These are phyloP conservation scores for Backusella luteola DNA, from an alignment of 192 early-diverging fungal genomes.

Conservation along the genomic window DNA sequence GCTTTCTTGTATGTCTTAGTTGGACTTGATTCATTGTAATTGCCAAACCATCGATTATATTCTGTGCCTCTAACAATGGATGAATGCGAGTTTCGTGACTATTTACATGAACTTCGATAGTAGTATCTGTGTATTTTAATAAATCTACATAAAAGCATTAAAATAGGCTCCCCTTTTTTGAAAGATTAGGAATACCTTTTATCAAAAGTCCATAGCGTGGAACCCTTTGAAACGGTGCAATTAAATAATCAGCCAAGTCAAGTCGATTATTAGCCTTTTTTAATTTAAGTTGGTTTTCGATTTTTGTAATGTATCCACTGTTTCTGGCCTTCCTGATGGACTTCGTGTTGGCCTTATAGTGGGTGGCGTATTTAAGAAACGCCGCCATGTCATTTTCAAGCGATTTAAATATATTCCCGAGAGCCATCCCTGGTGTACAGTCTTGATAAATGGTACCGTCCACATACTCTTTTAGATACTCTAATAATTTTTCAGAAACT, in stretches of 20 bases:
- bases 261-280: constrained; percentile 47
- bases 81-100: neutral
- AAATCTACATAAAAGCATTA: constrained; percentile 21
- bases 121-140: constrained; percentile 24
- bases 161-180: neutral
- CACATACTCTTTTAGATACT: neutral
- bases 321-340: constrained; percentile 26
- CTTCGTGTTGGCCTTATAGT: constrained; percentile 25
- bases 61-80: constrained; percentile 24
- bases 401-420: constrained; percentile 29
- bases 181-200: constrained; percentile 34
- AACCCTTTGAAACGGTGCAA: constrained; percentile 76
- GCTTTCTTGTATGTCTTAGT: neutral
- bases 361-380: constrained; percentile 37
- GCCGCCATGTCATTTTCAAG: constrained; percentile 26
- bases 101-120: neutral
- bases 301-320: constrained; percentile 19
- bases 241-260: constrained; percentile 66
- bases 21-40: constrained; percentile 23
- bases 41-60: constrained; percentile 26
- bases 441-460: neutral
- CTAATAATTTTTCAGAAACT: constrained; percentile 27
- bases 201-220: constrained; percentile 72
- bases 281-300: constrained; percentile 14
- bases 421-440: neutral